Evolutionary conservation across 2,329 filamentous ascomycete genomes (phyloP).

Genomic region (Arthrobotrys sinensis): DNA sequence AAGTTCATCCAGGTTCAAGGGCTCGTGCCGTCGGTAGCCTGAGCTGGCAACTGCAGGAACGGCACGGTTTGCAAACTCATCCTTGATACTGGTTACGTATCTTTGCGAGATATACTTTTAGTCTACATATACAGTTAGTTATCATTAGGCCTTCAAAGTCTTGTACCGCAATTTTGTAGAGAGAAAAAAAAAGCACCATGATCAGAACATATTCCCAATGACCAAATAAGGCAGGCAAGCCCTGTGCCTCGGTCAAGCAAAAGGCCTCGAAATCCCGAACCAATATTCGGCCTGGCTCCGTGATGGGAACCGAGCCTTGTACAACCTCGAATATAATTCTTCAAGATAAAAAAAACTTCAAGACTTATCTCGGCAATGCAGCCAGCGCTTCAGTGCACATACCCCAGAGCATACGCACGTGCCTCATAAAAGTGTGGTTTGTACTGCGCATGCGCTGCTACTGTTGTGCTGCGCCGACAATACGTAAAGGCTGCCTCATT

Average conservation of each 20-base stretch:
- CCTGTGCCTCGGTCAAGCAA: conserved; percentile 12
- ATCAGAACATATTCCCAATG: conserved; percentile 12
- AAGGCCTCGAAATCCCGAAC: conserved; percentile 15
- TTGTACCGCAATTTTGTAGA: background rate
- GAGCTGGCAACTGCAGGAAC: conserved; percentile 48
- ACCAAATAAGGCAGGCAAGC: conserved; percentile 25
- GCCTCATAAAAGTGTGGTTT: conserved; percentile 7
- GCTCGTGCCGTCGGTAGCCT: conserved; percentile 22
- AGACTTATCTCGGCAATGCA: conserved; percentile 6
- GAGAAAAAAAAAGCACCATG: background rate
- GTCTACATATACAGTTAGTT: conserved; percentile 3
- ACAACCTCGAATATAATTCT: background rate
- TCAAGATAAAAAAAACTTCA: background rate
- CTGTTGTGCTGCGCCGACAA: background rate
- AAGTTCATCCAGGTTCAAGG: conserved; percentile 37
- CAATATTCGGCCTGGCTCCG: conserved; percentile 21
- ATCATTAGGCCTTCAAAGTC: background rate
- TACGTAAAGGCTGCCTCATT: conserved; percentile 7
- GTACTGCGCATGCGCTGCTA: background rate
- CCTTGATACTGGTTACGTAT: conserved; percentile 15
- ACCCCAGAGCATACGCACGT: background rate
- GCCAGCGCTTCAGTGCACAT: background rate
- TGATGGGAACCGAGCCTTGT: conserved; percentile 25
- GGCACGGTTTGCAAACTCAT: conserved; percentile 8
- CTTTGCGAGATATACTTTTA: conserved; percentile 13